Evolutionary conservation across 371 early-diverging fungal species (phyloP), one percentile per base, ranked within the genome.

Genomic region (Encephalitozoon intestinalis): DNA sequence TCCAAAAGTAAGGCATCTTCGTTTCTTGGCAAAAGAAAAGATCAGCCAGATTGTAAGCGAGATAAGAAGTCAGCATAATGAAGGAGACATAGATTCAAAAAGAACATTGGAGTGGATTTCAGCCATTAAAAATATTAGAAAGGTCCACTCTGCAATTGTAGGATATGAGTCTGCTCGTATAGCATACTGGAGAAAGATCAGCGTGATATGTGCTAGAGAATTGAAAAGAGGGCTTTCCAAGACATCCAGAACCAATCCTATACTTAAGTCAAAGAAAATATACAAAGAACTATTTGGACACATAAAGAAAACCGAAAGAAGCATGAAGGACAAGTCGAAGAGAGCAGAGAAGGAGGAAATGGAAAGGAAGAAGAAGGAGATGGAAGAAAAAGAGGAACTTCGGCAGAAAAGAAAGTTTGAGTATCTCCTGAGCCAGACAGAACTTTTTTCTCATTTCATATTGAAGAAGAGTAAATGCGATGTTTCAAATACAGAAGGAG

Each of bases 401-500:
- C 87, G 94, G 67, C 94, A 95, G 82, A 90, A 90, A 4, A 89
- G 92, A 74, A 96, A 96, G 83, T 89, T 96, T 63, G 91, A 94
- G 81, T 95, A 94, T 80, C 87, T 96, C 73, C 90, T 95, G 68
- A 91, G 91, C 0, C 95, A 96, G 82, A 95, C 95, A 4, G 95
- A 96, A 79, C 86, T 95, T 1, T 96, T 92, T 86, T 90, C 92
- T 75, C 94, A 94, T 84, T 96, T 95, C 86, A 89, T 95, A 68
- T 90, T 83, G 25, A 74, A 79, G 23, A 83, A 82, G 43, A 75
- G 75, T 39, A 77, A 79, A 15, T 30, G 52, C 23, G 73, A 72
- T 18, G 63, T 41, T 39, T 50, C 63, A 9, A 54, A 70, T 3
- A 9, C 37, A 21, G 44, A 78, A 11, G 58, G 30, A 49, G 25